phyloP scores from a whole-genome alignment of 2,329 filamentous ascomycete species.

The Cladophialophora psammophila region DNA sequence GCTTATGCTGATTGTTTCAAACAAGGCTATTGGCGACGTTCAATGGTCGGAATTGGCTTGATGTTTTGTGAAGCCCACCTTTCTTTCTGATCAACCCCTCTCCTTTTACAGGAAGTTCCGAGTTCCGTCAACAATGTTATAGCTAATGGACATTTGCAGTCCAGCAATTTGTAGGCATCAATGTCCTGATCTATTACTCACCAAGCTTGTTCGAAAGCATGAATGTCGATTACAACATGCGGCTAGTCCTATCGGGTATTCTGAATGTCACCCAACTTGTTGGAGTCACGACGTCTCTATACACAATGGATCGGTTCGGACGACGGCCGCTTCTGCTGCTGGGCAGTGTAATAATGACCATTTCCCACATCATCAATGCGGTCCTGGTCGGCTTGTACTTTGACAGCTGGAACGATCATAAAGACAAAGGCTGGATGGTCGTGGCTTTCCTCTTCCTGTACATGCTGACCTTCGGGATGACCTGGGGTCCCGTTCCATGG shows the following conservation, averaged over 20 bases:
- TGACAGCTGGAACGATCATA: constrained; percentile 59
- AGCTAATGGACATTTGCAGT: constrained; percentile 45
- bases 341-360: constrained; percentile 56
- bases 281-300: constrained; percentile 56
- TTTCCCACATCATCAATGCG: constrained; percentile 60
- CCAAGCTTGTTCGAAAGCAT: constrained; percentile 65
- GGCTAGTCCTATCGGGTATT: constrained; percentile 62
- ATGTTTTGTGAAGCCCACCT: constrained; percentile 52
- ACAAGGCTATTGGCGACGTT: constrained; percentile 58
- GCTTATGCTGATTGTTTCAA: constrained; percentile 61
- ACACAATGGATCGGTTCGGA: constrained; percentile 58
- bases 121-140: not conserved
- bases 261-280: constrained; percentile 60
- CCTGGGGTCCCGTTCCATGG: constrained; percentile 57
- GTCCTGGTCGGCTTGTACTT: constrained; percentile 62
- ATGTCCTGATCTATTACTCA: constrained; percentile 63
- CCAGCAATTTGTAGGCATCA: constrained; percentile 64
- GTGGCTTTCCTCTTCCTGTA: constrained; percentile 69
- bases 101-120: not conserved
- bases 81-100: not conserved
- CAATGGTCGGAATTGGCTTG: constrained; percentile 59
- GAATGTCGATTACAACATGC: constrained; percentile 54
- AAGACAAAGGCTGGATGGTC: constrained; percentile 61
- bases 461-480: constrained; percentile 67
- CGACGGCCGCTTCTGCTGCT: constrained; percentile 55